Percentiles rank a stretch among this genome's conserved stretches.
These are phyloP conservation scores for Macrocybe gigantea DNA, from an alignment of 768 basidiomycete species.

Conservation along the genomic window DNA sequence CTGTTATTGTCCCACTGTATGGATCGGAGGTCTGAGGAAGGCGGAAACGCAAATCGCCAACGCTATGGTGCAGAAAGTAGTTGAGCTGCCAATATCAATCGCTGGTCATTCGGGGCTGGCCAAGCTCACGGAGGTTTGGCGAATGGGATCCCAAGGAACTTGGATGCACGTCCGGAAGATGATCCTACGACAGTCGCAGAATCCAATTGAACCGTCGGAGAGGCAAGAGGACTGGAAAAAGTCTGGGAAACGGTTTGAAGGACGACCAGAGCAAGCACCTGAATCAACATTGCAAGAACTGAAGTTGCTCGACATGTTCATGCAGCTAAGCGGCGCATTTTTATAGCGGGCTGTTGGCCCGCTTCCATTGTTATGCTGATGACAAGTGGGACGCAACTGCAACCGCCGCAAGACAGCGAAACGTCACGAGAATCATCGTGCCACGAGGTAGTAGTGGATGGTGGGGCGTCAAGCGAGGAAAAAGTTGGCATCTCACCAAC, in stretches of 20 bases:
- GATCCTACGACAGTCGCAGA: slow-evolving; percentile 37
- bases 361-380: neutral
- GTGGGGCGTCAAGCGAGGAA: no score
- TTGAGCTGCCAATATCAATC: neutral
- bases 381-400: no score
- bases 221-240: neutral
- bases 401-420: no score
- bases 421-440: no score
- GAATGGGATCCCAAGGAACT: slow-evolving; percentile 46
- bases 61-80: slow-evolving; percentile 12
- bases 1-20: slow-evolving; percentile 31
- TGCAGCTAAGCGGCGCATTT: neutral
- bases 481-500: no score
- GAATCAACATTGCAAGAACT: no score
- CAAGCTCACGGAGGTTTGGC: slow-evolving; percentile 41
- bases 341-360: neutral
- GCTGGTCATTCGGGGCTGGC: neutral
- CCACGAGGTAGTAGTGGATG: no score
- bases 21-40: slow-evolving; percentile 31
- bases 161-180: slow-evolving; percentile 22
- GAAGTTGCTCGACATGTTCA: neutral
- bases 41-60: slow-evolving; percentile 35
- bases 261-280: no score
- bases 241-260: no score
- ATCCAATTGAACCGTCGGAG: slow-evolving; percentile 34